A percentile compares a stretch with the other conserved stretches of the same genome.
phyloP scores from a whole-genome alignment of 352 stramenopile genomes.

The Pythium guiyangense region DNA sequence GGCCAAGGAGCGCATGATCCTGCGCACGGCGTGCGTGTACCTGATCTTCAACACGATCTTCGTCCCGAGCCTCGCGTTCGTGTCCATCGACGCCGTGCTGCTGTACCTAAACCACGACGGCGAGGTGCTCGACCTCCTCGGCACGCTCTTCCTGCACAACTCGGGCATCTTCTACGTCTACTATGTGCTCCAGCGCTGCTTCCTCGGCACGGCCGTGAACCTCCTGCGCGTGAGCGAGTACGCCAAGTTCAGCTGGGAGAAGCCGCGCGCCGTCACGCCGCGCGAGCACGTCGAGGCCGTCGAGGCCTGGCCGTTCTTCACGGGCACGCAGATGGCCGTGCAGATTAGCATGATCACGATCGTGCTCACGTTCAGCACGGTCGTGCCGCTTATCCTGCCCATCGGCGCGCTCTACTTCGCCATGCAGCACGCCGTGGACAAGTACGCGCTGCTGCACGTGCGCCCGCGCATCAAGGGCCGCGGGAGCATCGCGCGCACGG shows the following conservation, averaged over 20 bases:
- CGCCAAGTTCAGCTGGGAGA: slow-evolving; percentile 77
- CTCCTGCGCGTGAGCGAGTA: slow-evolving; percentile 76
- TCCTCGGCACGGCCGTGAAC: slow-evolving; percentile 73
- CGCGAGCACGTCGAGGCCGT: slow-evolving; percentile 67
- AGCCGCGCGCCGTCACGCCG: slow-evolving; percentile 68
- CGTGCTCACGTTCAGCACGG: slow-evolving; percentile 82
- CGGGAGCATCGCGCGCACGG: slow-evolving; percentile 76
- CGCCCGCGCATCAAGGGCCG: slow-evolving; percentile 80
- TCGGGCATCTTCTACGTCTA: slow-evolving; percentile 88
- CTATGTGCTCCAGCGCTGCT: slow-evolving; percentile 82
- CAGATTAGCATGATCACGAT: slow-evolving; percentile 84
- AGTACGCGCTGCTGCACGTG: slow-evolving; percentile 79
- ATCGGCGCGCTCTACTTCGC: slow-evolving; percentile 79
- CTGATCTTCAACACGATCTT: slow-evolving; percentile 89
- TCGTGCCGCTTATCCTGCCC: slow-evolving; percentile 80
- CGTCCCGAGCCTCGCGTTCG: slow-evolving; percentile 79
- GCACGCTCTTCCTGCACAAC: slow-evolving; percentile 84
- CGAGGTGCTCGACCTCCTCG: slow-evolving; percentile 76
- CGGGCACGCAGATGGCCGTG: slow-evolving; percentile 73
- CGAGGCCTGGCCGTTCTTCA: slow-evolving; percentile 79
- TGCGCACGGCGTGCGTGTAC: slow-evolving; percentile 75
- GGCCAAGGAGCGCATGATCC: slow-evolving; percentile 77
- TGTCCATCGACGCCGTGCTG: slow-evolving; percentile 81
- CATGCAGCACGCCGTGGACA: slow-evolving; percentile 84
- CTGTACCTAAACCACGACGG: slow-evolving; percentile 72